A percentile compares a stretch with the other conserved stretches of the same genome.
Conservation (phyloP, 2,329 filamentous ascomycete species). For the Pleomassaria siparia region DNA sequence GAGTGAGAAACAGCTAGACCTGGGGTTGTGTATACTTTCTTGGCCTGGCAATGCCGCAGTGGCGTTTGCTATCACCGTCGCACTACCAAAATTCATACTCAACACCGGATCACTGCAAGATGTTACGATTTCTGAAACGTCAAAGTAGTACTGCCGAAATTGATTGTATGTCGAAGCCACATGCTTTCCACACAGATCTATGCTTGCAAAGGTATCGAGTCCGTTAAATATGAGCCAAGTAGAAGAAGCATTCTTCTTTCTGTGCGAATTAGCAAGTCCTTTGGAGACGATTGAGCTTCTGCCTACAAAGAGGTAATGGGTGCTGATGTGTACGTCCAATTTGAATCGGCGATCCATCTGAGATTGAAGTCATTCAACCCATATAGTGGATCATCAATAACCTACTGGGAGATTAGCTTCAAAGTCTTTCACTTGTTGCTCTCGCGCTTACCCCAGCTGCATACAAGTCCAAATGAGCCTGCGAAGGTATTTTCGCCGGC, state of each 20-base stretch:
- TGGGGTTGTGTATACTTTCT: constrained; percentile 39
- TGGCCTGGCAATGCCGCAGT: constrained; percentile 55
- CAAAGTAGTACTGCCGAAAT: constrained; percentile 63
- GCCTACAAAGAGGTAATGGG: constrained; percentile 37
- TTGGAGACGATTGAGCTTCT: background rate
- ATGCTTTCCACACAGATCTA: constrained; percentile 56
- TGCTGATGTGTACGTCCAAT: constrained; percentile 63
- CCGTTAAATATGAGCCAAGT: constrained; percentile 64
- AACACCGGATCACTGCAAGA: constrained; percentile 49
- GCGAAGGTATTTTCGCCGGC: constrained; percentile 58
- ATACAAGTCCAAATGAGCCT: constrained; percentile 61
- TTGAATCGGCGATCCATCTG: constrained; percentile 59
- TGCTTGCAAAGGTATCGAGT: constrained; percentile 61
- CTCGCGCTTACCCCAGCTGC: constrained; percentile 36
- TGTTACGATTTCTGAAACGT: constrained; percentile 52
- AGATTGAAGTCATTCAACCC: constrained; percentile 62
- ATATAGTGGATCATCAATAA: constrained; percentile 58
- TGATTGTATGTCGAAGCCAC: constrained; percentile 63
- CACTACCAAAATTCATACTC: constrained; percentile 59
- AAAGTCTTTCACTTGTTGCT: background rate
- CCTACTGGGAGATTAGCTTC: constrained; percentile 19
- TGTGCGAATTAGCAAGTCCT: background rate
- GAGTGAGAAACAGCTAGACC: background rate
- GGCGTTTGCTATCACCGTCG: constrained; percentile 54
- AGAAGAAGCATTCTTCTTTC: constrained; percentile 33